Conservation (phyloP, 345 rosid species). For the Angophora floribunda region DNA sequence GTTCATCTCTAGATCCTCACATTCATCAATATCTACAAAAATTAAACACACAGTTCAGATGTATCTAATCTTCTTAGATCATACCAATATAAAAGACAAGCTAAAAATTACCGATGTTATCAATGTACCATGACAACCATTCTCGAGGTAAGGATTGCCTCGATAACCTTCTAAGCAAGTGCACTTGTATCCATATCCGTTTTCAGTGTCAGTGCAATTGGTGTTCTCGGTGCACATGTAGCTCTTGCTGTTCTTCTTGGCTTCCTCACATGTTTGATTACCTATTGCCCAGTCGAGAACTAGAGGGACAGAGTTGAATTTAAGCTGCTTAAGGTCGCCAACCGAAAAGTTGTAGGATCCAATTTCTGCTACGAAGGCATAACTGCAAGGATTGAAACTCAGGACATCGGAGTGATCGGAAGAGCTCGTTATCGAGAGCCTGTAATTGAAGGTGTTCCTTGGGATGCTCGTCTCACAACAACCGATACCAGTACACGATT, state of each 20-base stretch:
- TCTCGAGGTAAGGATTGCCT: neutral
- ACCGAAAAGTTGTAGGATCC: neutral
- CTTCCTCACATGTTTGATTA: neutral
- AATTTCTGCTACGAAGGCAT: conserved; percentile 8
- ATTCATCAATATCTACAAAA: conserved; percentile 14
- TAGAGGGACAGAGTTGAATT: fast-evolving
- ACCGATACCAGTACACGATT: conserved; percentile 21
- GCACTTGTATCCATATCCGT: neutral
- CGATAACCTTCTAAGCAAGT: neutral
- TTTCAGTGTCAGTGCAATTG: neutral
- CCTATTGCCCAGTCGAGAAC: neutral
- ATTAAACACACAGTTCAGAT: neutral
- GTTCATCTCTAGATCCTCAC: neutral
- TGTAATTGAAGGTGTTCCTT: neutral
- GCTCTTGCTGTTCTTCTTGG: neutral
- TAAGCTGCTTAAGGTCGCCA: neutral
- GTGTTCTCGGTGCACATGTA: conserved; percentile 6
- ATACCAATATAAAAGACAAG: no score
- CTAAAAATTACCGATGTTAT: no score
- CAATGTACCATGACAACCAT: neutral
- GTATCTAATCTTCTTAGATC: no score
- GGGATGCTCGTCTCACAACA: conserved; percentile 35
- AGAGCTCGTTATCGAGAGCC: neutral
- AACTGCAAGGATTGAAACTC: conserved; percentile 14
- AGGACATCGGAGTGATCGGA: neutral